phyloP scores from a whole-genome alignment of 345 rosid species.

The Chamaenerion angustifolium region DNA sequence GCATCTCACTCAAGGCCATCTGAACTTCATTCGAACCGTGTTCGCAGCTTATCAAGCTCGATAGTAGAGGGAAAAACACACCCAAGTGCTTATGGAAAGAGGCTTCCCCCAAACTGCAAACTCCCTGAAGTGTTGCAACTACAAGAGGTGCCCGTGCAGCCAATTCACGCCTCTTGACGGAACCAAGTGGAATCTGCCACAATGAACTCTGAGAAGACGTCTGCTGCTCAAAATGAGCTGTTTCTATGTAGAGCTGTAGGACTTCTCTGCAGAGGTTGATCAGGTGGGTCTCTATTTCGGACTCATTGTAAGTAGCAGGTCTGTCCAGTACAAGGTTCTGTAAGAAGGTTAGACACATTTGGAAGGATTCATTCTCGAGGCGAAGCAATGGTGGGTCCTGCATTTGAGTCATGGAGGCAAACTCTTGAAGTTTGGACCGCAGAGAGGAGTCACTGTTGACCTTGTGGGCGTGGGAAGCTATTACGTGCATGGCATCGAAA shows the following conservation, averaged over 20 bases:
- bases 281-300: slow-evolving; percentile 51
- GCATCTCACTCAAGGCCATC: slow-evolving; percentile 84
- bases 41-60: slow-evolving; percentile 74
- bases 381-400: slow-evolving; percentile 94
- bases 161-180: slow-evolving; percentile 81
- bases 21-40: slow-evolving; percentile 90
- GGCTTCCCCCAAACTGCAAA: slow-evolving; percentile 62
- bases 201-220: slow-evolving; percentile 25
- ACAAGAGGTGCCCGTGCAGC: slow-evolving; percentile 68
- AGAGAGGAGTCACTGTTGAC: slow-evolving; percentile 43
- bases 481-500: slow-evolving; percentile 63
- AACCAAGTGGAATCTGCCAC: slow-evolving; percentile 78
- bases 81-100: slow-evolving; percentile 61
- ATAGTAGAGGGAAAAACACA: slow-evolving; percentile 62
- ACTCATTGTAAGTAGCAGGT: slow-evolving; percentile 38
- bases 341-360: slow-evolving; percentile 78
- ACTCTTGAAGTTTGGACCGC: slow-evolving; percentile 67
- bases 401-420: slow-evolving; percentile 86
- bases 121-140: slow-evolving; percentile 65
- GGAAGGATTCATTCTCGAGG: slow-evolving; percentile 89
- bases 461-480: slow-evolving; percentile 70
- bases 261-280: slow-evolving; percentile 64
- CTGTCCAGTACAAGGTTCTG: slow-evolving; percentile 60
- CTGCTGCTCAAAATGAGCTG: slow-evolving; percentile 26
- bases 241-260: slow-evolving; percentile 51